Evolutionary conservation across 306 rosid genomes (phyloP), one percentile per base, ranked within the genome.

Genomic region (Adenanthera pavonina): DNA sequence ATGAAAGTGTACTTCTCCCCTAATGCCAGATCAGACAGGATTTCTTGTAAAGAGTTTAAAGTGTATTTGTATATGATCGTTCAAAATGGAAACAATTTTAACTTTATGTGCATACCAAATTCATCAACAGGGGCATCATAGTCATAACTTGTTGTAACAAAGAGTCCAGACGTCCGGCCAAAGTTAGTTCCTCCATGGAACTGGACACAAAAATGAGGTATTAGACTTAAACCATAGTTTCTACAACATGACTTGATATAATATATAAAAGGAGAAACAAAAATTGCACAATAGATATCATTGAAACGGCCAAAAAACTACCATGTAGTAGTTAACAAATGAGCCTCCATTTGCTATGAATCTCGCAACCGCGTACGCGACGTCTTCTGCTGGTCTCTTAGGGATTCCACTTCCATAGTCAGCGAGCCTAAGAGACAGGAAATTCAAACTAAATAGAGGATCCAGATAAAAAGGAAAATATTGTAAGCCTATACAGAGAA

Each of bases 131-230:
- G 98, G 49, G 98, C 98, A 81, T 96, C 98, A 35, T 94, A 96
- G 74, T 94, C 99, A 33, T 96, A 96, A 89, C 98, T 96, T 17
- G 98, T 96, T 11, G 98, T 88, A 54, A 94, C 90, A 86, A 96
- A 94, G 67, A 88, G 99, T 14, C 99, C 99, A 20, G 91, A 82
- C 1, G 97, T 93, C 13, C 92, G 88, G 62, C 99, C 99, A 75
- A 96, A 94, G 81, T 96, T 96, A 34, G 99, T 96, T 90, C 99
- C 99, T 69, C 98, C 99, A 78, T 96, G 99, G 74, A 91, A 96
- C 99, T 96, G 51, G 75, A 81, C 82, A 19, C 65, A 34, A 66
- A 84, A 47, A 8, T 5, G 35, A 51, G 36, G 85, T 41, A 73
- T 11, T 61, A 35, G 75, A 68, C 51, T 33, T 11, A 12, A 61